Percentiles rank a stretch among this genome's conserved stretches.
phyloP scores from a whole-genome alignment of 208 protist genomes.

The Leishmania guyanensis region DNA sequence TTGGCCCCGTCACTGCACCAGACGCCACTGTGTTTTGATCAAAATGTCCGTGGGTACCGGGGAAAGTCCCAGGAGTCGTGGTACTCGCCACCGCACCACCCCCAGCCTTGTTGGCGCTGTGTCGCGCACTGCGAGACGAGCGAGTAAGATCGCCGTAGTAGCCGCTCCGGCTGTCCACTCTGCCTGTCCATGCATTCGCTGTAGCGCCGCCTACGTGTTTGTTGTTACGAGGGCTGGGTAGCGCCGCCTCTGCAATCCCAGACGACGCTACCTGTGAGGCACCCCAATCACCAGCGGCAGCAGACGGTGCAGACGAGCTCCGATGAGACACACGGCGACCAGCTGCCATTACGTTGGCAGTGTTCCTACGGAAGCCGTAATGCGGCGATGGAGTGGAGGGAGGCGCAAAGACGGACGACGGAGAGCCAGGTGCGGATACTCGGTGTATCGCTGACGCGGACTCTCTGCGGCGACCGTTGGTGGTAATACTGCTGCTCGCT shows the following conservation, averaged over 20 bases:
- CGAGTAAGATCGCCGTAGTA: background rate
- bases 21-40: constrained; percentile 4
- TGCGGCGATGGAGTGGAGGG: constrained; percentile 38
- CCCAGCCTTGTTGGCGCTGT: background rate
- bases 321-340: constrained; percentile 29
- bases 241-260: background rate
- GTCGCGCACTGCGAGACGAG: constrained; percentile 7
- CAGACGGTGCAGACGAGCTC: constrained; percentile 16
- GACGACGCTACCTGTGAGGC: background rate
- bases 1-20: background rate
- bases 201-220: background rate
- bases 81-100: background rate
- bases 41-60: constrained; percentile 13
- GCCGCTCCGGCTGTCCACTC: background rate
- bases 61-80: constrained; percentile 15
- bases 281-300: background rate
- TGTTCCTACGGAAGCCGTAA: constrained; percentile 33
- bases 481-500: constrained; percentile 3
- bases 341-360: constrained; percentile 27
- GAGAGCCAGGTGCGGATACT: constrained; percentile 7
- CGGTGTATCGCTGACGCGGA: background rate
- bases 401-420: constrained; percentile 17
- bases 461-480: constrained; percentile 6
- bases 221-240: background rate
- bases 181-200: background rate